phyloP scores from a whole-genome alignment of 768 basidiomycete species.

The Pleurotus sapidus region DNA sequence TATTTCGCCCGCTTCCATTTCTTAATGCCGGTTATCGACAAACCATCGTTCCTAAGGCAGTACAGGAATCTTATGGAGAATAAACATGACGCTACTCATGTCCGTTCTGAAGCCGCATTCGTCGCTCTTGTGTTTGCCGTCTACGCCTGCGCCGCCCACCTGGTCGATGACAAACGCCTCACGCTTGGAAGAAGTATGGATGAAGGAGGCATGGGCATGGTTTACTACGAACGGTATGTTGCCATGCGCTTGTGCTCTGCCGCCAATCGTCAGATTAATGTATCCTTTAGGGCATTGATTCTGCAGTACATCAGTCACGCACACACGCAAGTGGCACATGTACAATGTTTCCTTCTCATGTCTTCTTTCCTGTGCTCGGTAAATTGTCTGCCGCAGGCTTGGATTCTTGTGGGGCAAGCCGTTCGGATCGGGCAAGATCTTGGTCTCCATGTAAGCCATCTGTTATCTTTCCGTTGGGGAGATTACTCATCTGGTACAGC shows the following conservation, averaged over 20 bases:
- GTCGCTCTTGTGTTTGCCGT: constrained; percentile 82
- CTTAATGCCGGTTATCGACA: constrained; percentile 84
- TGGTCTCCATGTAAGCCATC: constrained; percentile 77
- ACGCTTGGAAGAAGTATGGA: constrained; percentile 53
- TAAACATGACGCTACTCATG: constrained; percentile 46
- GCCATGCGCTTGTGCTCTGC: constrained; percentile 1
- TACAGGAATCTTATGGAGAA: constrained; percentile 77
- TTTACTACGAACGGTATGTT: constrained; percentile 81
- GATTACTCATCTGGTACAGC: constrained; percentile 40
- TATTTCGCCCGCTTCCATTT: constrained; percentile 90
- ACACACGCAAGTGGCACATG: constrained; percentile 80
- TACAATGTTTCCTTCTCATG: constrained; percentile 87
- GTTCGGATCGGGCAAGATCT: constrained; percentile 88
- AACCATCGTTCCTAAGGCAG: constrained; percentile 73
- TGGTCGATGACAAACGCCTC: constrained; percentile 73
- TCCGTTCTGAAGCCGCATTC: constrained; percentile 69
- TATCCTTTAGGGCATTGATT: constrained; percentile 66
- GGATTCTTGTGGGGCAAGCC: constrained; percentile 90
- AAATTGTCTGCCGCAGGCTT: constrained; percentile 92
- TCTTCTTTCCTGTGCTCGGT: constrained; percentile 90
- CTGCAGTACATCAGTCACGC: constrained; percentile 91
- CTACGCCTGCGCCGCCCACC: constrained; percentile 83
- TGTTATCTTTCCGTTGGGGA: constrained; percentile 9
- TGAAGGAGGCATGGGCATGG: constrained; percentile 86
- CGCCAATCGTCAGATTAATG: constrained; percentile 14